Base-by-base conservation (phyloP, 208 protist genomes). In the Wallacemonas sp. region DNA sequence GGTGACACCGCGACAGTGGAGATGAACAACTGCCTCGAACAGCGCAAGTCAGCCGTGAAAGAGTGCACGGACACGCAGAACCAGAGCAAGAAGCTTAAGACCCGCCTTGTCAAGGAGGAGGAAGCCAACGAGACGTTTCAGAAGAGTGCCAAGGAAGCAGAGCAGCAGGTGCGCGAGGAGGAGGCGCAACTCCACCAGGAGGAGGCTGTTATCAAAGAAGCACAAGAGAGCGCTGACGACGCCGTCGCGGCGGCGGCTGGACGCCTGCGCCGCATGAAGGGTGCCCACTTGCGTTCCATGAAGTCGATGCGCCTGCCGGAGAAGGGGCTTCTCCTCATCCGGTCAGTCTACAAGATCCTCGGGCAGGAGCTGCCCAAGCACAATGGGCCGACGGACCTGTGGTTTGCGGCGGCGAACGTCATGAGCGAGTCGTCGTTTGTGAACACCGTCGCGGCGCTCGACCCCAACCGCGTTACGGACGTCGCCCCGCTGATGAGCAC, bases 391-490 rank as follows among this genome's bases (percentile, higher is more conserved):
- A 80, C 72, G 47, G 87, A 90, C 24, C 52, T 85, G 48, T 93
- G 87, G 87, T 80, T 78, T 38, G 26, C 39, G 2, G 74, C 66
- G 0, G 64, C 67, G 41, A 65, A 68, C 19, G 49, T 72, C 8
- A 75, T 90, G 33, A 73, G 70, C 57, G 65, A 75, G 23, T 61
- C 80, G 48, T 72, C 84, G 65, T 83, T 91, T 64, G 72, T 83
- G 47, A 62, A 68, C 43, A 64, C 57, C 3, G 56, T 81, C 6
- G 26, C 71, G 21, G 55, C 77, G n/a, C 76, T 87, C n/a, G 33
- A 43, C 12, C 82, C 78, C n/a, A 61, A 38, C 4, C 64, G 58
- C 26, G 70, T 81, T 19, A 66, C 70, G 14, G 84, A 85, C 44
- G 66, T 84, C 24, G 76, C 65, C 5, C 54, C 74, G 30, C 30